Conservation (phyloP, 1,284 basidiomycete genomes). For the Ceratobasidium sp. region DNA sequence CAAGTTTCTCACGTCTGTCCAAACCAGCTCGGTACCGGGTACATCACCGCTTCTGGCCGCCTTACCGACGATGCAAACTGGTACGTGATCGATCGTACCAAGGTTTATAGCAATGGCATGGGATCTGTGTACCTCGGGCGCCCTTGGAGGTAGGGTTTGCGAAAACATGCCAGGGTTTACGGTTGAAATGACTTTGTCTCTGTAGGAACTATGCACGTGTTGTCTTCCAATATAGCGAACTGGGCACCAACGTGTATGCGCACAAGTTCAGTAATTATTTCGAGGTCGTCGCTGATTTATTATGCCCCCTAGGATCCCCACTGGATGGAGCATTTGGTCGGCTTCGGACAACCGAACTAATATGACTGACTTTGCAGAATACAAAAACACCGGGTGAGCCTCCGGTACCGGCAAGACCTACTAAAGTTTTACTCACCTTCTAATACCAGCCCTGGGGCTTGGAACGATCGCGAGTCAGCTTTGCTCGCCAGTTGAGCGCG, state of each 20-base stretch:
- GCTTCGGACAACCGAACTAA: conserved; percentile 48
- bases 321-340: conserved; percentile 50
- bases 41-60: conserved; percentile 50
- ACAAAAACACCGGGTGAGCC: conserved; percentile 48
- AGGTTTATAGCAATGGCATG: conserved; percentile 40
- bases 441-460: conserved; percentile 28
- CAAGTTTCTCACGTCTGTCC: conserved; percentile 14
- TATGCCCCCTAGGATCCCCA: conserved; percentile 28
- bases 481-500: conserved; percentile 38
- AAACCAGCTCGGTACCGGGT: conserved; percentile 48
- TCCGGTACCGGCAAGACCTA: neutral
- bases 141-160: conserved; percentile 40
- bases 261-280: neutral
- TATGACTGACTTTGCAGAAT: conserved; percentile 50
- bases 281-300: neutral
- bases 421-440: neutral
- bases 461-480: conserved; percentile 45
- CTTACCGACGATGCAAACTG: conserved; percentile 49
- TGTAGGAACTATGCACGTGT: conserved; percentile 50
- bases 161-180: neutral
- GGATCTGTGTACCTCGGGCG: conserved; percentile 44
- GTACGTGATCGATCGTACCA: conserved; percentile 51
- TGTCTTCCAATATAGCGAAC: conserved; percentile 50
- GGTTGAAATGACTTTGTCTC: neutral
- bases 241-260: conserved; percentile 23